Evolutionary conservation across 106 monocot species (phyloP).

Genomic region (Agapanthus africanus): DNA sequence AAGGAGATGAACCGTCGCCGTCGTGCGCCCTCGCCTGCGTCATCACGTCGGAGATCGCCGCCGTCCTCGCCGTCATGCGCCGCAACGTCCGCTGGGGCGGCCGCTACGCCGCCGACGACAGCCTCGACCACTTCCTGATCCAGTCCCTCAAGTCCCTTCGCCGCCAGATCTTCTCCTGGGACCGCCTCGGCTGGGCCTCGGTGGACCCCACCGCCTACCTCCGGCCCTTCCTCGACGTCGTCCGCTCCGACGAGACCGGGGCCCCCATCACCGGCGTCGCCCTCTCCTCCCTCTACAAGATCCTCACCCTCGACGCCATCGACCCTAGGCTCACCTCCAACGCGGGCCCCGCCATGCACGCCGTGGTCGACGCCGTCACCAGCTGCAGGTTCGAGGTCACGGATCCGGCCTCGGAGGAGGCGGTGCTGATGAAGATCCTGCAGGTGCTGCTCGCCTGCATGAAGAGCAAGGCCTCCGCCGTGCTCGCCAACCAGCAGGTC

Average conservation of each 20-base stretch:
- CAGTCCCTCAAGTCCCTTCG: slow-evolving; percentile 72
- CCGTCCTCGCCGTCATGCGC: slow-evolving; percentile 89
- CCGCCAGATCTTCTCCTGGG: slow-evolving; percentile 50
- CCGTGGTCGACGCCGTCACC: slow-evolving; percentile 67
- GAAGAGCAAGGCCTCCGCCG: slow-evolving; percentile 44
- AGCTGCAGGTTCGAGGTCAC: slow-evolving; percentile 88
- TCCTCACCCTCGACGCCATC: slow-evolving; percentile 56
- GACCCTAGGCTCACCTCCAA: slow-evolving; percentile 25
- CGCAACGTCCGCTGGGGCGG: slow-evolving; percentile 76
- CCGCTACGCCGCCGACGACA: slow-evolving; percentile 40
- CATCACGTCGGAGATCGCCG: slow-evolving; percentile 64
- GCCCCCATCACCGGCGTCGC: slow-evolving; percentile 94
- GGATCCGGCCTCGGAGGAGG: slow-evolving; percentile 87
- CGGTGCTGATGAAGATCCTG: slow-evolving; percentile 82
- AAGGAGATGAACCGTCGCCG: too few species aligned
- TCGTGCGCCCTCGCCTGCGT: slow-evolving; percentile 42
- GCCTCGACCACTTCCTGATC: slow-evolving; percentile 68
- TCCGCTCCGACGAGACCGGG: slow-evolving; percentile 88
- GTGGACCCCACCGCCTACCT: slow-evolving; percentile 55
- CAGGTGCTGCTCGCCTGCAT: slow-evolving; percentile 80
- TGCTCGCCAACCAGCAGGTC: slow-evolving; percentile 73
- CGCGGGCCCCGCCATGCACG: slow-evolving; percentile 25
- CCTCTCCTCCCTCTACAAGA: slow-evolving; percentile 69
- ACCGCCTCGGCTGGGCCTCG: slow-evolving; percentile 20
- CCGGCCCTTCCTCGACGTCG: slow-evolving; percentile 82